Evolutionary conservation across 169 alveolate genomes (phyloP).

Genomic region (Babesia bigemina): DNA sequence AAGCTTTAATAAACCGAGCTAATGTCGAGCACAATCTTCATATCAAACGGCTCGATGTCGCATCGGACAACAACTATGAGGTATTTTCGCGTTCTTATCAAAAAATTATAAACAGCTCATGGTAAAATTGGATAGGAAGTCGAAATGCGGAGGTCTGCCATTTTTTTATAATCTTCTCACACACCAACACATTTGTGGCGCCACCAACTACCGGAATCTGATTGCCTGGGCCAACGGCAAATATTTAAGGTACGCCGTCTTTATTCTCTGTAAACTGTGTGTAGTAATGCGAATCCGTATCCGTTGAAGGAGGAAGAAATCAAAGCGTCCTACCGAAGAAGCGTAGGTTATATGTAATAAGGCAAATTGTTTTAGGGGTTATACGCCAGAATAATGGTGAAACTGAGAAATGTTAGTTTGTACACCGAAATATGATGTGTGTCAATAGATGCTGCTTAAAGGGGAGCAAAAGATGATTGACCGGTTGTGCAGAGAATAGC

Average conservation of each 20-base stretch:
- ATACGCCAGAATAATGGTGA: constrained; percentile 23
- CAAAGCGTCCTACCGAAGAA: constrained; percentile 26
- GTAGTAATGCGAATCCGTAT: constrained; percentile 24
- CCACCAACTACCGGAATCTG: constrained; percentile 77
- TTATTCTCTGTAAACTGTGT: too few relatives aligned
- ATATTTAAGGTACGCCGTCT: constrained; percentile 15
- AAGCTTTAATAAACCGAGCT: constrained; percentile 34
- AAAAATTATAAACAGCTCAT: constrained; percentile 63
- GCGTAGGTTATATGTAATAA: constrained; percentile 13
- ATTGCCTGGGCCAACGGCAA: constrained; percentile 71
- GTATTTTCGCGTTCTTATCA: constrained; percentile 29
- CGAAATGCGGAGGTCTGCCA: constrained; percentile 85
- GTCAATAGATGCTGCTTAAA: constrained; percentile 24
- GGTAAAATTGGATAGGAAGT: constrained; percentile 64
- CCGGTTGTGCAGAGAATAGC: neutral
- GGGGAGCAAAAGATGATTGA: constrained; percentile 65
- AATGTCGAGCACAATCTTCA: constrained; percentile 46
- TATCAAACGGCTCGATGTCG: constrained; percentile 62
- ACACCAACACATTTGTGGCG: constrained; percentile 79
- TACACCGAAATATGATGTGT: neutral
- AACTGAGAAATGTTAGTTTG: constrained; percentile 7
- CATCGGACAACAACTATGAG: constrained; percentile 15
- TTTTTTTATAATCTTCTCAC: constrained; percentile 77
- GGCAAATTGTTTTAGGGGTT: constrained; percentile 19
- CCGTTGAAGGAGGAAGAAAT: constrained; percentile 43